Base-by-base conservation (phyloP, 257 asterid species). In the Fraxinus anomala region DNA sequence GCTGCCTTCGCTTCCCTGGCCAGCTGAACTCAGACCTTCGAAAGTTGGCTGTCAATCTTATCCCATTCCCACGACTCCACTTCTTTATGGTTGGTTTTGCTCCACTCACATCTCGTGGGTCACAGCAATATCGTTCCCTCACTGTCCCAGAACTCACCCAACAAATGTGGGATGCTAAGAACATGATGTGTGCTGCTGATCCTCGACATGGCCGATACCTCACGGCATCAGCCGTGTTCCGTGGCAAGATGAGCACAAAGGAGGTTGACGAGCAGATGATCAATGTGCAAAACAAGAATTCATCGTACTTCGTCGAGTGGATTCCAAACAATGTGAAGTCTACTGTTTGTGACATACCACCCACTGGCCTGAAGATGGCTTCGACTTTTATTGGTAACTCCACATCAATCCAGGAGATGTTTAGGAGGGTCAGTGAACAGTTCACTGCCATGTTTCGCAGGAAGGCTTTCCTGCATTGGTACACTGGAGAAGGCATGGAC, bases 1-100 rank as follows among this genome's bases (percentile, higher is more conserved):
- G 83, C 80, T 80, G 83, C 73, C 73, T 80, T 31, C 83, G 83
- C 12, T 80, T 80, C 73, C 83, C 83, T 8, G 83, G 83, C 10
- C 83, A 80, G 70, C 76, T 80, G 19, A 80, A 80, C 37, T 80
- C 83, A 19, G 80, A 80, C 61, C 83, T 80, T 17, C 80, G 83
- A 33, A 80, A 80, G 40, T 72, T 80, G 26, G 83, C 83, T 6
- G 80, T 80, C 40, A 80, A 80, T 42, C 77, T 80, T 10, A 75
- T 80, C 17, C 83, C 83, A 11, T 80, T 80, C 76, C 77, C 83
- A 1, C 77, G 83, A 0, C 78, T 80, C 40, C 83, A 80, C 59
- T 47, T 47, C 21, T 47, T 47, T 47, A 47, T 47, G 59, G 59
- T 47, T 47, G 59, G 59, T 47, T 80, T 80, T 70, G 83, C 83